These are phyloP conservation scores for Xerocomellus amylosporus DNA, from an alignment of 768 basidiomycete species.

Conservation along the genomic window DNA sequence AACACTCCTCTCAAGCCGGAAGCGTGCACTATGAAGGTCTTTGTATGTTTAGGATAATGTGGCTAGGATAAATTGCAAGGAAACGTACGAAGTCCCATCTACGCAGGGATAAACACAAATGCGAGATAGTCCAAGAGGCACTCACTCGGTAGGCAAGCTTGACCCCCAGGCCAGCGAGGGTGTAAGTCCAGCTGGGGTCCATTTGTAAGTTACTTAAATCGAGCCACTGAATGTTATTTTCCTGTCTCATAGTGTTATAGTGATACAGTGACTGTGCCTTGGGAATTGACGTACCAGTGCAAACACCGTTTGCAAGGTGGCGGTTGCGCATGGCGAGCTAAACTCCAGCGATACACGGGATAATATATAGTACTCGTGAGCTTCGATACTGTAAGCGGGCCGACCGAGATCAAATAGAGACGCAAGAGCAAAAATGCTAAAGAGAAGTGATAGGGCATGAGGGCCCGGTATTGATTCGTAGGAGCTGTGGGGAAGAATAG, in stretches of 20 bases:
- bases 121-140: slow-evolving; percentile 5
- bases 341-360: slow-evolving; percentile 52
- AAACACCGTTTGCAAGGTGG: slow-evolving; percentile 56
- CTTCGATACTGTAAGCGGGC: slow-evolving; percentile 48
- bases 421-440: slow-evolving; percentile 64
- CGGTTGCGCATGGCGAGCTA: slow-evolving; percentile 42
- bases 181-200: slow-evolving; percentile 50
- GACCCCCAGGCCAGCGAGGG: slow-evolving; percentile 56
- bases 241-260: slow-evolving; percentile 22
- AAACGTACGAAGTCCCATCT: slow-evolving; percentile 55
- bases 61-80: not conserved
- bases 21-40: slow-evolving; percentile 62
- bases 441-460: slow-evolving; percentile 62
- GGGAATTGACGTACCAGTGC: slow-evolving; percentile 45
- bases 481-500: slow-evolving; percentile 31
- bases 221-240: slow-evolving; percentile 47
- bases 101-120: not conserved
- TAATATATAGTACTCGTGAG: slow-evolving; percentile 62
- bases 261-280: slow-evolving; percentile 1
- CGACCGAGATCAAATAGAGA: slow-evolving; percentile 54
- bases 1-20: slow-evolving; percentile 50
- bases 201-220: slow-evolving; percentile 53
- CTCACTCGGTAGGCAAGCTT: slow-evolving; percentile 60
- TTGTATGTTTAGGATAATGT: not conserved
- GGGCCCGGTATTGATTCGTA: slow-evolving; percentile 39